Evolutionary conservation across 768 basidiomycete species (phyloP), one percentile per base, ranked within the genome.

Genomic region (Aureoboletus auriporus): DNA sequence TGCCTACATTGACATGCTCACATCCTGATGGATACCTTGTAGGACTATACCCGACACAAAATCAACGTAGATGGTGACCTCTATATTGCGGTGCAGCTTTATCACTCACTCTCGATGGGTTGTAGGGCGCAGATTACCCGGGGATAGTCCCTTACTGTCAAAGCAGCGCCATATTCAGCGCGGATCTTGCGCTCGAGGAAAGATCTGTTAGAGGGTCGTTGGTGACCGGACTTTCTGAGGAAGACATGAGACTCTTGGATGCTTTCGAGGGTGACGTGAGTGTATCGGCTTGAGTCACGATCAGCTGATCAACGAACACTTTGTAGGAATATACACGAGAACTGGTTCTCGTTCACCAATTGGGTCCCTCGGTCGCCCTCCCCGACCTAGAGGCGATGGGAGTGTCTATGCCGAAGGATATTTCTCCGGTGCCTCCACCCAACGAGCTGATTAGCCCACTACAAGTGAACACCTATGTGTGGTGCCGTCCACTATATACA

Each of bases 11-110:
- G n/a, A n/a, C n/a, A n/a, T 23, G 2, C 20, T 23, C 20, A 23
- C 20, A 23, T 23, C 20, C 20, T 23, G 20, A 23, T 23, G 20
- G 4, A 23, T 23, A 23, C 20, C 16, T 10, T 17, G 6, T 54
- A 92, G 86, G 81, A 84, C 36, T 80, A 87, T 68, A 93, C 90
- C 3, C 75, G 93, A 4, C 90, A 95, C 63, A 78, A 82, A 63
- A 79, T 94, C 52, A 79, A 82, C 62, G 86, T 85, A 65, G 45
- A 36, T 16, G n/a, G n/a, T n/a, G 20, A 34, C 6, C 30, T 28
- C 27, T 10, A 16, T 20, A 11, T 39, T 11, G 26, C 23, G 8
- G 12, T 38, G 20, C 30, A 20, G 39, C 29, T 16, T 20, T 34
- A 17, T 35, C 12, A 33, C 50, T 46, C 47, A 55, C 51, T 26